Evolutionary conservation across 805 yeast genomes (phyloP), one percentile per base, ranked within the genome.

Genomic region (Zygotorulaspora florentina): DNA sequence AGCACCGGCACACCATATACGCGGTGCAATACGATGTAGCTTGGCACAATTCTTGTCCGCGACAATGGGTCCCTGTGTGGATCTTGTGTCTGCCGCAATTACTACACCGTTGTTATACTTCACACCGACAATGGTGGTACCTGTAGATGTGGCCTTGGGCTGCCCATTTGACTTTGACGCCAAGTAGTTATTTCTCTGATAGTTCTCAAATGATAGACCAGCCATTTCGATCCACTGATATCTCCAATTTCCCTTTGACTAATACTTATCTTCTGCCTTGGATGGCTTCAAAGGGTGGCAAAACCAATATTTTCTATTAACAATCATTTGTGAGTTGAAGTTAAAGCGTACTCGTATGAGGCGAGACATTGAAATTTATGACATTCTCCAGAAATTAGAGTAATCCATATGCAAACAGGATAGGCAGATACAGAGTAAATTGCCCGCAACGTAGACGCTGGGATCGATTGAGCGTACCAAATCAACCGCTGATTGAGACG

Each of bases 1-100:
- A 2, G 99, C 99, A 61, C 99, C 99, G 42, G 99, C 99, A 81
- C 99, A 91, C 97, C 97, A 91, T 64, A 90, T 89, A 61, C 77
- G 79, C 8, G 97, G 96, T 6, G 96, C 78, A 54, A 90, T 75
- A 56, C 95, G 73, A 70, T 91, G 97, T 54, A 93, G 75, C 69
- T 91, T 91, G 63, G 89, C 96, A 75, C 97, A 90, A 72, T 93
- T 93, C 74, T 93, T 93, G 71, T 93, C 98, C 7, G 99, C 99
- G 29, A 93, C 98, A 57, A 93, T 88, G 47, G 83, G 84, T 11
- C 99, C 99, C 30, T 93, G 84, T 2, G 99, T 93, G 46, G 99
- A 97, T 70, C 99, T 83, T 16, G 99, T 93, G 73, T 93, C 99
- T 8, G 99, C 99, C 10, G 99, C 98, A 68, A 93, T 88, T 33